These are phyloP conservation scores for Paramarasmius palmivorus DNA, from an alignment of 1,284 basidiomycete species.

Conservation along the genomic window DNA sequence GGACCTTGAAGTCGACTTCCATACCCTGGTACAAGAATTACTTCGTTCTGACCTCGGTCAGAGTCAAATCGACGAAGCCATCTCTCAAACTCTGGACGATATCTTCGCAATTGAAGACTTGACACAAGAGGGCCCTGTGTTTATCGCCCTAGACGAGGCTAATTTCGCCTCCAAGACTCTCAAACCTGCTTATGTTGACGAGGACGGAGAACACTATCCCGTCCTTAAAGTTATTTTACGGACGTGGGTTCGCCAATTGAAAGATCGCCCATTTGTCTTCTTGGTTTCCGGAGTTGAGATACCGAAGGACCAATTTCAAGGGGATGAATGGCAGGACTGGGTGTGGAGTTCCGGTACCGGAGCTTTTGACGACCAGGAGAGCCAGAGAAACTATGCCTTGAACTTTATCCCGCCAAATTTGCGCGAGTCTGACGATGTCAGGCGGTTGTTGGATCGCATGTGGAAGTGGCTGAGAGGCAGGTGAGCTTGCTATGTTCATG, in stretches of 20 bases:
- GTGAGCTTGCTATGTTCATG: not conserved
- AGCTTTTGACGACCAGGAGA: slow-evolving; percentile 8
- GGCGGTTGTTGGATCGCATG: slow-evolving; percentile 2
- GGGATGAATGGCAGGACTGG: not conserved
- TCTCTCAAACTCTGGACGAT: not conserved
- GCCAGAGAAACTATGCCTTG: not conserved
- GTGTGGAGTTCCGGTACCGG: slow-evolving; percentile 12
- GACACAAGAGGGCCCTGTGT: not conserved
- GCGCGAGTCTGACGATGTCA: not conserved
- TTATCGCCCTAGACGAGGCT: slow-evolving; percentile 5
- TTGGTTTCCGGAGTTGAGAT: not conserved
- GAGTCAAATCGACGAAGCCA: not conserved
- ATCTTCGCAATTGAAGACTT: not conserved
- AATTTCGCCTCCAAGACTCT: not conserved
- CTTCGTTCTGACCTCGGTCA: too few relatives aligned
- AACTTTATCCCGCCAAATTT: slow-evolving; percentile 2
- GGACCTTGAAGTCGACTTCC: too few relatives aligned
- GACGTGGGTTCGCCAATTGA: not conserved
- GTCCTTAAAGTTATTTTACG: not conserved
- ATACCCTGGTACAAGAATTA: too few relatives aligned
- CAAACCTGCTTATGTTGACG: not conserved
- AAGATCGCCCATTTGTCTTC: not conserved
- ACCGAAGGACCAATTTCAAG: not conserved
- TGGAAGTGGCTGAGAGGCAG: slow-evolving; percentile 13
- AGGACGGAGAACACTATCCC: not conserved